Evolutionary conservation across 768 basidiomycete genomes (phyloP).

Genomic region (Baorangia bicolor): DNA sequence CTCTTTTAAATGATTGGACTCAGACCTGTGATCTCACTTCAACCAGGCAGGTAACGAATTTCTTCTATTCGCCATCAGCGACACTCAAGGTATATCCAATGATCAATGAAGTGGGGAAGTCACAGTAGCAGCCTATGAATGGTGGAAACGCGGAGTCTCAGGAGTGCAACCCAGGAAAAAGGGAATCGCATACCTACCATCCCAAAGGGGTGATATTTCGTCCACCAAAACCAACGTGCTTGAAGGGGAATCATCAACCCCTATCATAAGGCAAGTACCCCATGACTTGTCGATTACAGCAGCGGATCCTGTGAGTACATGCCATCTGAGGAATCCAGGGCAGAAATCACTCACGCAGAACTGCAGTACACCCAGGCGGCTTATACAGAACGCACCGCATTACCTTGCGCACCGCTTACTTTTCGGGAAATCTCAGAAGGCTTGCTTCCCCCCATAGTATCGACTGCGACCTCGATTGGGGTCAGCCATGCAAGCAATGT

Average conservation of each 20-base stretch:
- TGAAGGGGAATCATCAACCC: not conserved
- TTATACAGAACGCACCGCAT: constrained; percentile 52
- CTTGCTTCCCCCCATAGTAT: constrained; percentile 38
- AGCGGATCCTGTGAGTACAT: constrained; percentile 26
- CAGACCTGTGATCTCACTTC: not conserved
- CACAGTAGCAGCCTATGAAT: constrained; percentile 57
- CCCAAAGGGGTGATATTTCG: not conserved
- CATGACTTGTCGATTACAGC: constrained; percentile 20
- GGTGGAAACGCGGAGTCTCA: constrained; percentile 46
- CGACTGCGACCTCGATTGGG: constrained; percentile 12
- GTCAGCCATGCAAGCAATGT: not conserved
- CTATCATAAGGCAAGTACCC: constrained; percentile 6
- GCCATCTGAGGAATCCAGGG: not conserved
- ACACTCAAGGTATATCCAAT: not conserved
- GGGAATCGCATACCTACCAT: not conserved
- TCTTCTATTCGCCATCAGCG: constrained; percentile 24
- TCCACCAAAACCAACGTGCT: not conserved
- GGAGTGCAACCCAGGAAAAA: constrained; percentile 22
- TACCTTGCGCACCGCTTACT: constrained; percentile 55
- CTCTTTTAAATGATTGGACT: not conserved
- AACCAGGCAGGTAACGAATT: constrained; percentile 23
- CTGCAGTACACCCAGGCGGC: constrained; percentile 59
- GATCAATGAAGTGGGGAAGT: constrained; percentile 54
- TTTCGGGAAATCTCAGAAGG: constrained; percentile 66
- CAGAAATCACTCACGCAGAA: constrained; percentile 12